These are phyloP conservation scores for Podosphaera xanthii DNA, from an alignment of 2,329 filamentous ascomycete species.

Conservation along the genomic window DNA sequence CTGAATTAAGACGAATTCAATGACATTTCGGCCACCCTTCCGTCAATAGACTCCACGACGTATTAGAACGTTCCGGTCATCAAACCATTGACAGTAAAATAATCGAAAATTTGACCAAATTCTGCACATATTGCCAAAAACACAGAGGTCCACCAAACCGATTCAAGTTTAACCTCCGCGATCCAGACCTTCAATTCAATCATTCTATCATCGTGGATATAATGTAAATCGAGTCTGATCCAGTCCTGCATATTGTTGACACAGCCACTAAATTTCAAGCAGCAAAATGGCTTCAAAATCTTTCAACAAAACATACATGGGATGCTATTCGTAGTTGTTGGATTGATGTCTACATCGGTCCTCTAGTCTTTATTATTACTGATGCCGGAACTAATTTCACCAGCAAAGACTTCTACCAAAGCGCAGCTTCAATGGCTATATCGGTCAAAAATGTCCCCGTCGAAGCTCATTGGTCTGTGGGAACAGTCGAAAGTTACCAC, in stretches of 20 bases:
- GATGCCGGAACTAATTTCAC: neutral
- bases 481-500: neutral
- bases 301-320: neutral
- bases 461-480: neutral
- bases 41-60: neutral
- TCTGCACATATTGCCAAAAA: neutral
- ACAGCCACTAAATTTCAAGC: neutral
- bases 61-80: neutral
- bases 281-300: neutral
- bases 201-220: conserved; percentile 1
- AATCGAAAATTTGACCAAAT: conserved; percentile 1
- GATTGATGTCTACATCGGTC: neutral
- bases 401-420: neutral
- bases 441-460: neutral
- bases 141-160: neutral
- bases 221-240: neutral
- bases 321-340: neutral
- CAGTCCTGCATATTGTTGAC: neutral
- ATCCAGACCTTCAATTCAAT: conserved; percentile 1
- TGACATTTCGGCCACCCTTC: neutral
- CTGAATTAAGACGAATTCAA: neutral
- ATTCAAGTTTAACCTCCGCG: conserved; percentile 1
- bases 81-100: neutral
- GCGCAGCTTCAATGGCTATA: neutral
- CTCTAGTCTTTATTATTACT: neutral